phyloP scores from a whole-genome alignment of 129 eudicot genomes.

The carrot (Daucus carota) region DH1_v3.0 NC_030387.2:5366501-5367000 shows the following conservation, averaged over 20 bases:
- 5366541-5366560: background rate
- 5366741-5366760: constrained; percentile 95
- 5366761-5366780: constrained; percentile 95
- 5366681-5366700: constrained; percentile 91
- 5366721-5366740: constrained; percentile 97
- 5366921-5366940: constrained; percentile 10
- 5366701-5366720: constrained; percentile 91
- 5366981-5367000: constrained; percentile 1
- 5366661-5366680: constrained; percentile 98
- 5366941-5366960: background rate
- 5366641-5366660: background rate
- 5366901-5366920: constrained; percentile 60
- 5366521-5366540: background rate
- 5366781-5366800: constrained; percentile 95
- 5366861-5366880: constrained; percentile 67
- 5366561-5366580: background rate
- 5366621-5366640: background rate
- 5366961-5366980: constrained; percentile 6
- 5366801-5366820: constrained; percentile 91
- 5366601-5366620: background rate
- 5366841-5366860: constrained; percentile 83
- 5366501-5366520: background rate
- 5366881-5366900: constrained; percentile 91
- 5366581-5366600: background rate
- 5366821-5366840: constrained; percentile 92